Evolutionary conservation across 495 filamentous ascomycete species (phyloP).

Genomic region (Podospora appendiculata): DNA sequence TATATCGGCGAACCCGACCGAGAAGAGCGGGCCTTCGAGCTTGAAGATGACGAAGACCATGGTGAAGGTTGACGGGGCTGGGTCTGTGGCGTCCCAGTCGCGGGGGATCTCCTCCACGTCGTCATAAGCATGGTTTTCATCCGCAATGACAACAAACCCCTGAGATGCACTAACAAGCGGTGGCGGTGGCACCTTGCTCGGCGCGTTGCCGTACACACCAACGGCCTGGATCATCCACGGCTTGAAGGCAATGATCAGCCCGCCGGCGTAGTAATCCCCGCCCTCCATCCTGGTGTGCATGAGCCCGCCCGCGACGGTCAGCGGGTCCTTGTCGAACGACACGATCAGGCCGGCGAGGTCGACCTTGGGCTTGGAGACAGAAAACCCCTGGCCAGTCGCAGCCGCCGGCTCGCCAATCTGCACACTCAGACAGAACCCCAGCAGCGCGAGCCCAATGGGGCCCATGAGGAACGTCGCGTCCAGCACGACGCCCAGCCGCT

Average conservation of each 20-base stretch:
- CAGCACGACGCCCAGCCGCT: conserved; percentile 20
- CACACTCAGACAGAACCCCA: conserved; percentile 26
- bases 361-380: conserved; percentile 17
- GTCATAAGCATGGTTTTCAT: background rate
- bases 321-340: conserved; percentile 23
- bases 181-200: background rate
- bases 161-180: no score
- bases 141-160: background rate
- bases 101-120: background rate
- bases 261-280: conserved; percentile 25
- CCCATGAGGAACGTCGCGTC: conserved; percentile 31
- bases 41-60: conserved; percentile 31
- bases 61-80: background rate
- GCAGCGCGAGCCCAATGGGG: conserved; percentile 27
- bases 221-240: conserved; percentile 26
- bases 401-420: conserved; percentile 5
- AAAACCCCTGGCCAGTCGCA: background rate
- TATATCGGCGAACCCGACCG: conserved; percentile 30
- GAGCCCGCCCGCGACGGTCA: conserved; percentile 28
- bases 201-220: conserved; percentile 19
- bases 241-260: conserved; percentile 20
- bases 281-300: conserved; percentile 11
- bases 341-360: conserved; percentile 41
- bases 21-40: conserved; percentile 32
- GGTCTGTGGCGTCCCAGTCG: background rate